Base-by-base conservation (phyloP, 129 eudicot species). In the Escallonia herrerae region DNA sequence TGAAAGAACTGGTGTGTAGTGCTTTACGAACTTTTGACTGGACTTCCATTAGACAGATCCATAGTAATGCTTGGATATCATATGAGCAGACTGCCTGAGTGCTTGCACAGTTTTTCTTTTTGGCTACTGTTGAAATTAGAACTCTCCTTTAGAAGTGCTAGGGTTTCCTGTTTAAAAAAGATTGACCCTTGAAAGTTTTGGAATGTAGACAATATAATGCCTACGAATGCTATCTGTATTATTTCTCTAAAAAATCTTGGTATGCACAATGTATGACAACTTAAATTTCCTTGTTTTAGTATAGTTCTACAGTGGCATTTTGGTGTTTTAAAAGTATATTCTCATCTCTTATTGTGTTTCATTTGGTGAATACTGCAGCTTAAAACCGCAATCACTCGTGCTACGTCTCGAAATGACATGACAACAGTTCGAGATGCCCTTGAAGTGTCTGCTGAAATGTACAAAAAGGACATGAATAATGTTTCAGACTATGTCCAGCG, bases 361-460 rank as follows among this genome's bases (percentile, higher is more conserved):
- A 4, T 58, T 63, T 37, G 22, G 50, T 33, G 15, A 7, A 67
- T 52, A 56, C 22, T 68, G 37, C 91, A 91, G 99, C 82, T 93
- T 62, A 93, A 89, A 72, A 93, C 87, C 12, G 96, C 99, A 50
- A 82, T 93, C 54, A 86, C 76, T 72, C 99, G 86, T 83, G 99
- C 96, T 65, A 83, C 77, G 44, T 85, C 93, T 2, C 82, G 99
- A 54, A 93, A 80, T 84, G 96, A 93, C 81, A 83, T 94, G 87
- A 83, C 91, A 70, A 94, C 99, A 65, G 73, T 89, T 40, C 76
- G 95, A 73, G 99, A 94, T 74, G 99, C 99, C 84, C 95, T 94
- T 60, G 99, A 94, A 84, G 97, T 94, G 53, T 94, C 99, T 52
- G 96, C 96, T 63, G 97, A 89, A 78, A 94, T 94, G 91, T 84